A percentile compares a stretch with the other conserved stretches of the same genome.
Evolutionary conservation across 2,329 filamentous ascomycete species (phyloP).

Genomic region (Cadophora sp.): DNA sequence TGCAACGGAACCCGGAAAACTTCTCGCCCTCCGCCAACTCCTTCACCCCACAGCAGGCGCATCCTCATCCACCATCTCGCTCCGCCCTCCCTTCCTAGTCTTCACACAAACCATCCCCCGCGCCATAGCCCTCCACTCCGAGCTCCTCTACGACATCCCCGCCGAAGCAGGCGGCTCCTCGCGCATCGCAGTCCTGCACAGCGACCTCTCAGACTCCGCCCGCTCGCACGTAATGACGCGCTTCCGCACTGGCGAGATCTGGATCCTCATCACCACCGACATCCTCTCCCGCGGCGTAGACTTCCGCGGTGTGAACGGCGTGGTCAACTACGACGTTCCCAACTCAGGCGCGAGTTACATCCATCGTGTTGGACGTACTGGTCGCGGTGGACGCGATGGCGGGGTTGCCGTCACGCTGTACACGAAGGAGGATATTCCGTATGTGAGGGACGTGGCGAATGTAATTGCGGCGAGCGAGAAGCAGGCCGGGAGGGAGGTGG

Average conservation of each 20-base stretch:
- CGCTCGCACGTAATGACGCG: conserved; percentile 84
- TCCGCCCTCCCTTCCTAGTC: conserved; percentile 89
- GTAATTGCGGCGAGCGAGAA: conserved; percentile 86
- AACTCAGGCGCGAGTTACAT: conserved; percentile 90
- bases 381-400: conserved; percentile 83
- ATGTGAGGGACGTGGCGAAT: conserved; percentile 90
- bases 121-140: conserved; percentile 84
- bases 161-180: conserved; percentile 82
- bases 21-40: conserved; percentile 88
- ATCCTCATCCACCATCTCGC: conserved; percentile 50
- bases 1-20: conserved; percentile 90
- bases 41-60: conserved; percentile 74
- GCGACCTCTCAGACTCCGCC: conserved; percentile 77
- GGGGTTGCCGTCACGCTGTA: conserved; percentile 94
- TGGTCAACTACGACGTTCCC: conserved; percentile 97
- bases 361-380: conserved; percentile 90
- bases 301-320: conserved; percentile 92
- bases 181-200: conserved; percentile 89
- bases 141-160: conserved; percentile 94
- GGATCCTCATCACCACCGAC: conserved; percentile 96
- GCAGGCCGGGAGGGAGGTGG: conserved; percentile 61
- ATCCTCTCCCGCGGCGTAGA: conserved; percentile 91
- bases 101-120: conserved; percentile 97
- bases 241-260: conserved; percentile 91
- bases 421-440: conserved; percentile 91